phyloP scores from a whole-genome alignment of 1,284 basidiomycete species.

The Ceratobasidium sp. region DNA sequence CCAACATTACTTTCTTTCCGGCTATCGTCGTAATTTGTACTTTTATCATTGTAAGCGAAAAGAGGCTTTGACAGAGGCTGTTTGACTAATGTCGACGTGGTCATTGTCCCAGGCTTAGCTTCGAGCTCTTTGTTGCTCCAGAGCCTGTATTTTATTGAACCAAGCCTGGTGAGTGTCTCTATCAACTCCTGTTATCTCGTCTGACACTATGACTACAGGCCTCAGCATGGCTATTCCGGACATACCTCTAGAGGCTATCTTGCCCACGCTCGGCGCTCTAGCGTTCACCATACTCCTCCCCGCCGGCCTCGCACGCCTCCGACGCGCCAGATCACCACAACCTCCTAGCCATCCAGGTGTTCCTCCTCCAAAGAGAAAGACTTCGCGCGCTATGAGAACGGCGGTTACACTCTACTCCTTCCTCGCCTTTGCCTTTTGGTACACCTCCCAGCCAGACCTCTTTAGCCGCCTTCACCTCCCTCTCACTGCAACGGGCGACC shows the following conservation, averaged over 20 bases:
- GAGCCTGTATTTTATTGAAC: not conserved
- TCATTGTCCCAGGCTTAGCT: not conserved
- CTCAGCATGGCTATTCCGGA: conserved; percentile 10
- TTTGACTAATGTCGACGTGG: not conserved
- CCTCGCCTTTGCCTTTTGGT: conserved; percentile 23
- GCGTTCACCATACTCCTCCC: conserved; percentile 25
- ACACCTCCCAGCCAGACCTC: conserved; percentile 39
- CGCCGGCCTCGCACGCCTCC: not conserved
- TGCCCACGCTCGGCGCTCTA: conserved; percentile 13
- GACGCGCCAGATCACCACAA: not conserved
- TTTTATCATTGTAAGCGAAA: not conserved
- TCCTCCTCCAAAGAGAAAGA: not conserved
- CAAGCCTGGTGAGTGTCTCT: not conserved
- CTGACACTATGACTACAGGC: not conserved
- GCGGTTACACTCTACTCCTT: conserved; percentile 27
- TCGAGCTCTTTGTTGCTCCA: not conserved
- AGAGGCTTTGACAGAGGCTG: not conserved
- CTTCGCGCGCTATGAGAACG: conserved; percentile 1
- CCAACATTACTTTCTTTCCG: not conserved
- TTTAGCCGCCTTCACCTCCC: conserved; percentile 39
- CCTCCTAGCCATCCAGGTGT: not conserved
- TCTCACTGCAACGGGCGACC: conserved; percentile 22
- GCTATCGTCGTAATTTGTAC: not conserved
- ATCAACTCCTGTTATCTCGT: not conserved
- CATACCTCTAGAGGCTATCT: conserved; percentile 4